phyloP scores from a whole-genome alignment of 331 rosid genomes.

The Malus hybrid region DNA sequence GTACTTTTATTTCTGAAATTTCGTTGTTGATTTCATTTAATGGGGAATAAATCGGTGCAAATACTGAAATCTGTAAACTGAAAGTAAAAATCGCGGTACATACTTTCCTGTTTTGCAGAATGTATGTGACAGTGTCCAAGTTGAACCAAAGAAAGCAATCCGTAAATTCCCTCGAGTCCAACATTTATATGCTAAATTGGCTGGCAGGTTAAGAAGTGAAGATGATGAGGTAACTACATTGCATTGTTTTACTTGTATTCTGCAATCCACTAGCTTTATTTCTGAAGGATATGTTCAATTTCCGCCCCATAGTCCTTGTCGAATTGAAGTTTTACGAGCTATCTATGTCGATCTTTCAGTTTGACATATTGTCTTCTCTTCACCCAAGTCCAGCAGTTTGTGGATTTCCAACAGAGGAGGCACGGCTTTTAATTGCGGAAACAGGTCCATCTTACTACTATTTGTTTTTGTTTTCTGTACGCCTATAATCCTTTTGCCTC shows the following conservation, averaged over 20 bases:
- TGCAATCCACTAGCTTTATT: slow-evolving; percentile 1
- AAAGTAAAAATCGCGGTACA: not conserved
- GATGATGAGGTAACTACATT: slow-evolving; percentile 71
- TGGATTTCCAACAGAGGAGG: slow-evolving; percentile 94
- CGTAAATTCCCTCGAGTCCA: slow-evolving; percentile 81
- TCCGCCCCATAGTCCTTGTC: not conserved
- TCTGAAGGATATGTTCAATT: not conserved
- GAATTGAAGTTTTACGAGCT: not conserved
- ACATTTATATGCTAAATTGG: slow-evolving; percentile 72
- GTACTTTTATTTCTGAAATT: slow-evolving; percentile 6
- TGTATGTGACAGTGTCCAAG: slow-evolving; percentile 54
- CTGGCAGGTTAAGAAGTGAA: slow-evolving; percentile 59
- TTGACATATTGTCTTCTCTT: slow-evolving; percentile 71
- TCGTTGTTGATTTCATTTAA: not conserved
- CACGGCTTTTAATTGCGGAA: slow-evolving; percentile 68
- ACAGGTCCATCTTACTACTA: slow-evolving; percentile 37
- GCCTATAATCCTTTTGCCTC: not conserved
- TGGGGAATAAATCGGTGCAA: not conserved
- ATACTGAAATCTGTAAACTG: not conserved
- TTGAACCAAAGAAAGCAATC: slow-evolving; percentile 65
- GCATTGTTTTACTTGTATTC: not conserved
- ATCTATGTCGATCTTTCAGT: slow-evolving; percentile 32
- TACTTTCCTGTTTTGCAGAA: slow-evolving; percentile 35
- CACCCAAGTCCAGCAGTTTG: slow-evolving; percentile 98
- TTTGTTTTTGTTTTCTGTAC: not conserved